Conservation (phyloP, 768 basidiomycete genomes). For the Pulveroboletus sp. region DNA sequence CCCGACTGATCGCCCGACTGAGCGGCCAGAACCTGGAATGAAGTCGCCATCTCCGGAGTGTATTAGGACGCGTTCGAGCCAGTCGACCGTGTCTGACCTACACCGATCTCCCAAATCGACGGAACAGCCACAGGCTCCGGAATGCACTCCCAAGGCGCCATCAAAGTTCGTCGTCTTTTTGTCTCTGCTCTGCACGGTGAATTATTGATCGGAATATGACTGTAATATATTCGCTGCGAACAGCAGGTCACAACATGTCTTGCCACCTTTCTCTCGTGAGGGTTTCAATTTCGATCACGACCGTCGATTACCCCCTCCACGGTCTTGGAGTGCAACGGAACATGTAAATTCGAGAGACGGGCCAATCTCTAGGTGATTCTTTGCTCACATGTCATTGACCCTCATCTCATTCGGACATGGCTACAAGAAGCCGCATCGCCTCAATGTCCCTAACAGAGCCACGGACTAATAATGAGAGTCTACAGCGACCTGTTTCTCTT, state of each 20-base stretch:
- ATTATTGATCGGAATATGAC: slow-evolving; percentile 24
- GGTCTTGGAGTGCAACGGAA: slow-evolving; percentile 27
- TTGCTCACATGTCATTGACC: slow-evolving; percentile 4
- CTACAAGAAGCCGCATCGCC: slow-evolving; percentile 18
- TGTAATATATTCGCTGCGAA: slow-evolving; percentile 21
- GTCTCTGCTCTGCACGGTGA: slow-evolving; percentile 7
- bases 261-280: slow-evolving; percentile 31
- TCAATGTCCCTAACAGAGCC: slow-evolving; percentile 19
- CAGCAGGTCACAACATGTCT: slow-evolving; percentile 32
- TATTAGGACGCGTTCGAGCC: slow-evolving; percentile 18
- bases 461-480: slow-evolving; percentile 20
- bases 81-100: slow-evolving; percentile 14
- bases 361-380: slow-evolving; percentile 24
- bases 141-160: slow-evolving; percentile 21
- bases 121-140: slow-evolving; percentile 18
- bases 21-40: slow-evolving; percentile 10
- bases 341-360: slow-evolving; percentile 20
- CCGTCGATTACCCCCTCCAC: slow-evolving; percentile 30
- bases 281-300: slow-evolving; percentile 31
- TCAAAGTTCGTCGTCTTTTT: slow-evolving; percentile 22
- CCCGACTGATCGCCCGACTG: slow-evolving; percentile 10
- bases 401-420: slow-evolving; percentile 17
- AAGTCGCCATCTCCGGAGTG: slow-evolving; percentile 21
- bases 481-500: slow-evolving; percentile 33
- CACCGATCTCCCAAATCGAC: slow-evolving; percentile 17